These are phyloP conservation scores for Ophiostoma triangulosporum DNA, from an alignment of 2,329 filamentous ascomycete species.

Conservation along the genomic window DNA sequence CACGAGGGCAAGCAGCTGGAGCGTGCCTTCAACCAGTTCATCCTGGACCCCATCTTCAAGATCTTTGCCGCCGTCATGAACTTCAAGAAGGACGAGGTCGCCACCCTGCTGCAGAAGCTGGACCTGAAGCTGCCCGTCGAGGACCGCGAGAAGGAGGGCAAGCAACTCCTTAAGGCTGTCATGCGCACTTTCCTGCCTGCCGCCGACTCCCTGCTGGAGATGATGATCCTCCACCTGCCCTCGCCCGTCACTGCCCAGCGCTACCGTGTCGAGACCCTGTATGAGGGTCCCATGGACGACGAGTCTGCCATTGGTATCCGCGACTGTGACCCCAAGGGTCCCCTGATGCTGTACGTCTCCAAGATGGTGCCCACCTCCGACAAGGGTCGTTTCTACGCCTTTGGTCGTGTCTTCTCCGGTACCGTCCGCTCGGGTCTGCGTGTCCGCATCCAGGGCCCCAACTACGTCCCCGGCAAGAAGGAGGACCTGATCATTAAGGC, in stretches of 20 bases:
- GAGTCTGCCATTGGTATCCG: conserved; percentile 91
- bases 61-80: conserved; percentile 96
- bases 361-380: conserved; percentile 99
- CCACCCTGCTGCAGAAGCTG: conserved; percentile 78
- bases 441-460: conserved; percentile 99
- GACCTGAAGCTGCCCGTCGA: conserved; percentile 78
- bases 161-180: conserved; percentile 86
- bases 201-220: conserved; percentile 95
- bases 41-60: conserved; percentile 98
- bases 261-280: conserved; percentile 97
- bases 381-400: conserved; percentile 99
- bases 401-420: conserved; percentile 99
- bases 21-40: conserved; percentile 99
- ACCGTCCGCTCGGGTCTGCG: conserved; percentile 95
- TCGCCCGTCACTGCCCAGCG: conserved; percentile 90
- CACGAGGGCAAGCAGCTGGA: conserved; percentile 81
- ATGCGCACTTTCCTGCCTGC: conserved; percentile 99
- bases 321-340: conserved; percentile 93
- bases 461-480: conserved; percentile 97
- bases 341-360: conserved; percentile 99
- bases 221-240: conserved; percentile 99
- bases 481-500: conserved; percentile 98
- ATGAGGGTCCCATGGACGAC: conserved; percentile 93
- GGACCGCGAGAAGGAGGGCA: conserved; percentile 90
- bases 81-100: conserved; percentile 92